Conservation (phyloP, 1,284 basidiomycete genomes). For the Apiotrichum akiyoshidainum region DNA sequence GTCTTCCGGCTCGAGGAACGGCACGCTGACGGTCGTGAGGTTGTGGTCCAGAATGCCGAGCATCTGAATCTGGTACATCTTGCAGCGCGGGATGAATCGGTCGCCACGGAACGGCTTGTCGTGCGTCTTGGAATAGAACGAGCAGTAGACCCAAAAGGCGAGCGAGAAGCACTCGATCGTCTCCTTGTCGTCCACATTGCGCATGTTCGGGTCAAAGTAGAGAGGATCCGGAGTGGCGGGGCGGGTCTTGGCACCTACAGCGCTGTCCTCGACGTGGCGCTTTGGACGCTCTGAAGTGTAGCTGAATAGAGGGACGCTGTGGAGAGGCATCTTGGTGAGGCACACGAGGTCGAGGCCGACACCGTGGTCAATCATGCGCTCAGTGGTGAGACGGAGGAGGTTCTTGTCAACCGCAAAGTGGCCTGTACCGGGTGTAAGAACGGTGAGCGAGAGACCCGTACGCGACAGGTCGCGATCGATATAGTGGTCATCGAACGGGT, state of each 20-base stretch:
- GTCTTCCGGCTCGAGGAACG: slow-evolving; percentile 57
- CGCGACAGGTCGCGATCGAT: slow-evolving; percentile 90
- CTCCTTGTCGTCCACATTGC: slow-evolving; percentile 34
- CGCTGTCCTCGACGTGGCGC: slow-evolving; percentile 48
- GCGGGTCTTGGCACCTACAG: slow-evolving; percentile 45
- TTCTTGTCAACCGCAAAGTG: slow-evolving; percentile 90
- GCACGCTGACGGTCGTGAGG: slow-evolving; percentile 79
- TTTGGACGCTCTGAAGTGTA: slow-evolving; percentile 53
- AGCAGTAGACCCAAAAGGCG: slow-evolving; percentile 49
- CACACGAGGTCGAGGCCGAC: slow-evolving; percentile 85
- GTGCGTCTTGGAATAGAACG: slow-evolving; percentile 50
- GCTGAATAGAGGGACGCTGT: slow-evolving; percentile 84
- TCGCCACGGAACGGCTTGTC: slow-evolving; percentile 73
- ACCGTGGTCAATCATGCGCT: slow-evolving; percentile 92
- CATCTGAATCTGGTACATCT: slow-evolving; percentile 94
- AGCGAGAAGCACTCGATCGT: slow-evolving; percentile 47
- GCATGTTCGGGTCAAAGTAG: slow-evolving; percentile 62
- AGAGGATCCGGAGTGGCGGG: slow-evolving; percentile 64
- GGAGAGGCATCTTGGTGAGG: slow-evolving; percentile 86
- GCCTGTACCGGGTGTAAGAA: slow-evolving; percentile 91
- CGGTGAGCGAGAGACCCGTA: slow-evolving; percentile 80
- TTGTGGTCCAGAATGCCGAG: slow-evolving; percentile 85
- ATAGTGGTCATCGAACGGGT: slow-evolving; percentile 91
- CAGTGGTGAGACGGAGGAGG: slow-evolving; percentile 85
- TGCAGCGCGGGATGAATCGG: slow-evolving; percentile 83